Base-by-base conservation (phyloP, 2,329 filamentous ascomycete species). In the Xylariaceae sp. region DNA sequence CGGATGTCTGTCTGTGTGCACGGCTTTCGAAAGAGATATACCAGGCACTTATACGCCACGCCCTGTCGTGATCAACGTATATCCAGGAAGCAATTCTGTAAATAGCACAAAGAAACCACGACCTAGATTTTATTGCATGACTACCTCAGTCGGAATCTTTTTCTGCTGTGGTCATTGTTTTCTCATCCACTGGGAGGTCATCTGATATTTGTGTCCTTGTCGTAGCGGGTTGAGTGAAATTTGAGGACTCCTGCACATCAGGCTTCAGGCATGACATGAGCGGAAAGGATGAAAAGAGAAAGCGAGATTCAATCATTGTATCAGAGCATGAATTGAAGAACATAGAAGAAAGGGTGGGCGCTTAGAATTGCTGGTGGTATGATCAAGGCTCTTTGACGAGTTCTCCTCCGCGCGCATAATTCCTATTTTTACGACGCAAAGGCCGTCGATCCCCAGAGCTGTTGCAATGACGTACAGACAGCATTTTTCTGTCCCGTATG, bases 101-200 rank as follows among this genome's bases (percentile, higher is more conserved):
- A 22, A 36, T n/a, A 42, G 16, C 26, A 57, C 47, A 51, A 57
- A 57, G 54, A 16, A 46, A 12, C 18, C 26, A 19, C 13, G 37
- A 54, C 21, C 9, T 2, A 19, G 12, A 7, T 26, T 32, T 10
- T 44, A 12, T 15, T 41, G 29, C 22, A 36, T 47, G 47, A 19
- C 21, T 12, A 3, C 26, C 13, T 32, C 34, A 10, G 37, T 21
- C n/a, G 9, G 30, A 19, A 26, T 5, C 26, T 10, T 42, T 49
- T 19, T 13, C 9, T 39, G 12, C 13, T 37, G 13, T 7, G 32
- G 10, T 26, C 1, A 3, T 30, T 39, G 9, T 37, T 40, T 15
- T 7, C n/a, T 42, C n/a, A 19, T 7, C n/a, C 16, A 5, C 4
- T 2, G 13, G 2, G 15, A 16, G 45, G 45, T 9, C 45, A 21